Base-by-base conservation (phyloP, 78 protist species). In the Dictyostelium citrinum region DNA sequence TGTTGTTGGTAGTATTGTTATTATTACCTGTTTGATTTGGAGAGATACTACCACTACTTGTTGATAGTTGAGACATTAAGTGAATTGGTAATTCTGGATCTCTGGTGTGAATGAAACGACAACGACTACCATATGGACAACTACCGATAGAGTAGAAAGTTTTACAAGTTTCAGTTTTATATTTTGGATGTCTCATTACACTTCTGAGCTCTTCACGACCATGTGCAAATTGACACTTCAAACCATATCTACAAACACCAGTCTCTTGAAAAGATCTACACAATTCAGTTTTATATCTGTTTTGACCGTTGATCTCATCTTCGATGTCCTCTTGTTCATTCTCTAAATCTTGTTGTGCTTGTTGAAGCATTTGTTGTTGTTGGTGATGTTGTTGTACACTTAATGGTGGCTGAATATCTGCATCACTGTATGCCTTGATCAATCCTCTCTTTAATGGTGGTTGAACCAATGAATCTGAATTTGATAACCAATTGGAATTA, bases 141-240 rank as follows among this genome's bases (percentile, higher is more conserved):
- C 77, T 78, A 31, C 97, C 97, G 46, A 55, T 60, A 16, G 96
- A 82, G 76, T 86, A 84, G 94, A 90, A 96, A 41, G 97, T 90
- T 72, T 93, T 95, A 82, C 98, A 96, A 37, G 93, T 72, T 86
- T 95, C 86, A n/a, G 98, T 95, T 83, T 96, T 96, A 94, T 96
- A 96, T 61, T 86, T 83, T 43, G 98, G 98, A 74, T 96, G 98
- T 58, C 98, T 84, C 68, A 45, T 33, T 43, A 96, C 93, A 6
- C 37, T 93, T 22, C 98, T 72, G 35, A 96, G 82, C 49, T 96
- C 98, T 33, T 79, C 91, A 5, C 37, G 43, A 45, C 98, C 97
- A 88, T 98, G 99, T 0, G 99, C 99, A 68, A 97, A 98, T 90
- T 96, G 97, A 82, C 99, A 98, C 24, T 95, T 94, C 45, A 67